A percentile compares a stretch with the other conserved stretches of the same genome.
Evolutionary conservation across 164 flowering plant genomes (phyloP).

Genomic region (Aristolochia fimbriata): DNA sequence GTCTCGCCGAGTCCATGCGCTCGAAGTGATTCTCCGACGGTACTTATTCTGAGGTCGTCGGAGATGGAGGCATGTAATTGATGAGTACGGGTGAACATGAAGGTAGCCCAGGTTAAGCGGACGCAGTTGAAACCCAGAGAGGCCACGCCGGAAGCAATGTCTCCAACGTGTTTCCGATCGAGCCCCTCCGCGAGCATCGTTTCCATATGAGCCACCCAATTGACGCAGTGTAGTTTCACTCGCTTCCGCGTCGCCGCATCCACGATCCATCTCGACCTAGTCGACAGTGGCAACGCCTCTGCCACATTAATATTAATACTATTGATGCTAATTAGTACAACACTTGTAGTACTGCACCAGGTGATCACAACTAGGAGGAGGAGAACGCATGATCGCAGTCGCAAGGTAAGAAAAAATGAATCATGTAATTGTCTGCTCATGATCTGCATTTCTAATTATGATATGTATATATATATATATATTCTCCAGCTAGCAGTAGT

Average conservation of each 20-base stretch:
- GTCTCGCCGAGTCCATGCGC: constrained; percentile 13
- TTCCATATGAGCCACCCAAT: constrained; percentile 41
- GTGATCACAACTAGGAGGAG: background rate
- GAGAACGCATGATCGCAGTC: background rate
- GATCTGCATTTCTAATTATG: no score
- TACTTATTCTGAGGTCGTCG: no score
- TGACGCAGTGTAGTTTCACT: constrained; percentile 40
- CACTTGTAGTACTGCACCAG: background rate
- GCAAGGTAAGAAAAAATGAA: background rate
- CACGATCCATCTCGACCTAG: constrained; percentile 35
- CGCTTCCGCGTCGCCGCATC: constrained; percentile 25
- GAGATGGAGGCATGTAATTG: no score
- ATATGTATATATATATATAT: no score
- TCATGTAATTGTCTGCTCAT: no score
- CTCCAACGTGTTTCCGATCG: constrained; percentile 25
- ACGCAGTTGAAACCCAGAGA: constrained; percentile 42
- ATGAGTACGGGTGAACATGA: constrained; percentile 25
- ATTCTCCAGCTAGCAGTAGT: no score
- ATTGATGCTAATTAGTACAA: background rate
- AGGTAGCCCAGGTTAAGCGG: constrained; percentile 41
- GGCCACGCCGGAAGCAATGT: constrained; percentile 16
- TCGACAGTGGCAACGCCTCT: constrained; percentile 30
- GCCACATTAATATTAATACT: background rate
- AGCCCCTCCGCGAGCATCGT: constrained; percentile 42
- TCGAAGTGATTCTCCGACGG: constrained; percentile 18